Conservation (phyloP, 768 basidiomycete genomes). For the Albatrellus ellisii region DNA sequence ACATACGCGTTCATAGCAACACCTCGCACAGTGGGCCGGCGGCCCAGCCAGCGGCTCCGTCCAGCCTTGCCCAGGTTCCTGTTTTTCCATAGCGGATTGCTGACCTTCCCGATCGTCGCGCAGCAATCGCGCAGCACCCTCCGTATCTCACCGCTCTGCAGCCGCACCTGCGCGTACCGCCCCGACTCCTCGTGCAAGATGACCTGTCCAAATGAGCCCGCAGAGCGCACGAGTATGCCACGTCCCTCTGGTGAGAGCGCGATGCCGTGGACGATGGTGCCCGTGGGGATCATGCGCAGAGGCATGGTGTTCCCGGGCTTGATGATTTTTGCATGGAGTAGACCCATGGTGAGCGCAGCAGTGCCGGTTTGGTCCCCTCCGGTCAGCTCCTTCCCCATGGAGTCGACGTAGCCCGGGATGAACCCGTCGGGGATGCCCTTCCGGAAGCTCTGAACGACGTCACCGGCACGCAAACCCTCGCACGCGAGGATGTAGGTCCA, state of each 20-base stretch:
- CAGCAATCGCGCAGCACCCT: constrained; percentile 69
- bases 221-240: constrained; percentile 77
- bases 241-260: constrained; percentile 64
- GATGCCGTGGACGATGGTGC: constrained; percentile 80
- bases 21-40: constrained; percentile 79
- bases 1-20: constrained; percentile 92
- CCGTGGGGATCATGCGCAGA: constrained; percentile 83
- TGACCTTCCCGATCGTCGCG: constrained; percentile 86
- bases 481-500: constrained; percentile 93
- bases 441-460: constrained; percentile 77
- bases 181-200: constrained; percentile 62
- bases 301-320: constrained; percentile 91
- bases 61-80: constrained; percentile 87
- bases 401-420: constrained; percentile 32
- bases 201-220: constrained; percentile 77
- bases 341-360: constrained; percentile 65
- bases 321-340: constrained; percentile 72
- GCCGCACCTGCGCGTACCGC: constrained; percentile 67
- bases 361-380: constrained; percentile 23
- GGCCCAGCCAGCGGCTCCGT: constrained; percentile 73
- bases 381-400: constrained; percentile 15
- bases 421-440: constrained; percentile 69
- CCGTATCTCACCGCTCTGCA: constrained; percentile 90
- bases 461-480: constrained; percentile 80
- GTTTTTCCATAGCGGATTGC: constrained; percentile 84